Base-by-base conservation (phyloP, 1,139 yeast species). In the Nakaseomyces nivariensis region DNA sequence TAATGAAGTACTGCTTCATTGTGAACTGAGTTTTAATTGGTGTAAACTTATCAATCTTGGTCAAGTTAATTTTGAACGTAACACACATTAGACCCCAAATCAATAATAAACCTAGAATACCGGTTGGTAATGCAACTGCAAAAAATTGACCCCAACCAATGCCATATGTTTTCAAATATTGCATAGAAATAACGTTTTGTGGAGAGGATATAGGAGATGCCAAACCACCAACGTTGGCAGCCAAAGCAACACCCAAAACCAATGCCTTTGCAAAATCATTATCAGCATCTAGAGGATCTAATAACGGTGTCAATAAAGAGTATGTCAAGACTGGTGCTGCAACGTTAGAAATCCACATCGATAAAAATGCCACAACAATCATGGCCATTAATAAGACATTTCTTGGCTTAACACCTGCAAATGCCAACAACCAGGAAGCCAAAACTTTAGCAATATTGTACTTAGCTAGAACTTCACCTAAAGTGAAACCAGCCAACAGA, bases 121-220 rank as follows among this genome's bases (percentile, higher is more conserved):
- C 80, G 10, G 81, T 77, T 1, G 90, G 90, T 47, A 82, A 63
- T 0, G 88, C 79, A 51, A 82, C 76, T 11, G 79, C 82, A 60
- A 83, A 80, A 82, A 87, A 83, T 62, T 82, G 82, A 47, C 87
- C 87, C 90, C 90, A 83, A 4, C 83, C 78, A 41, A 72, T 64
- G 26, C 85, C 85, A 54, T 76, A 80, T 0, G 84, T 81, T 10
- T 74, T 73, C 74, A 83, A 73, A 45, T 82, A 77, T 47, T 81
- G 81, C 70, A 82, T 80, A 1, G 88, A 86, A 52, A 83, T 79
- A 69, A 83, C 82, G 57, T 83, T 83, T 63, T 83, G 90, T 1
- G 90, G 90, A 5, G 87, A 81, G 0, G 89, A 81, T 54, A 83
- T 83, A 13, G 90, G 90, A n/a, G 86, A 80, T 0, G 88, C 79